Base-by-base conservation (phyloP, 495 filamentous ascomycete species). In the Aspergillus heteromorphus region DNA sequence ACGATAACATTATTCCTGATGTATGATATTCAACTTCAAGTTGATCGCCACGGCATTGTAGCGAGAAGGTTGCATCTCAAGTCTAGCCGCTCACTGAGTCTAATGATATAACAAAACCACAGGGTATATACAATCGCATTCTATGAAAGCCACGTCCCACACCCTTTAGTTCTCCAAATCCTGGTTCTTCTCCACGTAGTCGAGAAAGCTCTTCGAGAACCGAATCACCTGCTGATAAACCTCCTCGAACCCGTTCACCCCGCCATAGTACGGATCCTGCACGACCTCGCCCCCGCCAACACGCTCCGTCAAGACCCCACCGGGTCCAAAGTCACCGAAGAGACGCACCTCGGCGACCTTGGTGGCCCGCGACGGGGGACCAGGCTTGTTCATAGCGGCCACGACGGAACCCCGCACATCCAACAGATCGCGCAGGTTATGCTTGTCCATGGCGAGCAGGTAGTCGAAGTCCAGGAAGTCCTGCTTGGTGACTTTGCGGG, bases 261-360 rank as follows among this genome's bases (percentile, higher is more conserved):
- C 91, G 8, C 89, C 90, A 72, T 97, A 97, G 65, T 98, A 98
- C 8, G 93, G 93, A 64, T 97, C 93, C 56, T 80, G 73, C n/a
- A 97, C 85, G 38, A 85, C 79, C 64, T 93, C 84, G 30, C 86
- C 86, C 1, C 79, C 80, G 10, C 80, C 85, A 27, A 85, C 77
- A 57, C 75, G 91, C 62, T 92, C 89, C 55, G 79, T 74, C 49
- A 97, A 76, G 55, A 80, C 77, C 41, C 91, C 85, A 42, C 84
- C 84, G 1, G 62, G 50, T 0, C 84, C 84, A 68, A 86, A 96
- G 59, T 91, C 85, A 23, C 93, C 93, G 71, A 95, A 97, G 27
- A 98, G 70, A 66, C 86, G 85, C 38, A 96, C 79, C 54, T 77
- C 75, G 0, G 76, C 76, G 41, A 80, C 61, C 56, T 74, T 68